phyloP scores from a whole-genome alignment of 2,329 filamentous ascomycete genomes.

The Fusarium continuum region DNA sequence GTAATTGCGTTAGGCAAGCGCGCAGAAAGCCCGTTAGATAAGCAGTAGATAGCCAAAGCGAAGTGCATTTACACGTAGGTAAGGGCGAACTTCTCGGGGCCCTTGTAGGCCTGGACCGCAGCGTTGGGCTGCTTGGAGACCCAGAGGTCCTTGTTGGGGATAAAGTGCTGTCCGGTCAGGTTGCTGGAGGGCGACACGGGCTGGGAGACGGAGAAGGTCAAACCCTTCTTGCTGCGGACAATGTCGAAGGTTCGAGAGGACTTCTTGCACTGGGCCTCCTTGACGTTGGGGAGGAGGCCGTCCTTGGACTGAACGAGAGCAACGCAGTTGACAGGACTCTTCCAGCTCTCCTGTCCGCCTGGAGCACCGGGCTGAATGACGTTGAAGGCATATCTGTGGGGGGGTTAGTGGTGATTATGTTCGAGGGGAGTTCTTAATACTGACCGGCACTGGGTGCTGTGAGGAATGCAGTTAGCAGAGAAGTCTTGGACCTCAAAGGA shows the following conservation, averaged over 20 bases:
- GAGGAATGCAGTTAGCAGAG: conserved; percentile 16
- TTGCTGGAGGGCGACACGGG: conserved; percentile 40
- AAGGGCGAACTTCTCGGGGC: conserved; percentile 32
- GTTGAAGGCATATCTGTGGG: conserved; percentile 16
- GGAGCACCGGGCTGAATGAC: conserved; percentile 30
- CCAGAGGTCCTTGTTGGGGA: conserved; percentile 31
- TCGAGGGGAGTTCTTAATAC: background rate
- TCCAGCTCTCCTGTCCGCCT: conserved; percentile 42
- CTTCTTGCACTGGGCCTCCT: conserved; percentile 40
- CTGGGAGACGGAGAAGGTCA: conserved; percentile 43
- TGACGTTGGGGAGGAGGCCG: conserved; percentile 45
- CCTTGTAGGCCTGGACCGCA: conserved; percentile 44
- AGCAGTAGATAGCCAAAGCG: no score
- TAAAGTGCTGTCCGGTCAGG: conserved; percentile 41
- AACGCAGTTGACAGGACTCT: conserved; percentile 37
- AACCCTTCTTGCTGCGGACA: conserved; percentile 33
- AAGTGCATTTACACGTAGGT: no score
- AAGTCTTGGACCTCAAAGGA: conserved; percentile 22
- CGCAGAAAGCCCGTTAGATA: no score
- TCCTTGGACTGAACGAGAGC: conserved; percentile 29
- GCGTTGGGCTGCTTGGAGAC: conserved; percentile 30
- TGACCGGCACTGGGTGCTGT: conserved; percentile 23
- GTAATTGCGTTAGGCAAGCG: no score
- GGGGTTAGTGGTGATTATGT: background rate
- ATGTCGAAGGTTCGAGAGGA: conserved; percentile 46